Base-by-base conservation (phyloP, 495 filamentous ascomycete species). In the Penicillium fimorum region DNA sequence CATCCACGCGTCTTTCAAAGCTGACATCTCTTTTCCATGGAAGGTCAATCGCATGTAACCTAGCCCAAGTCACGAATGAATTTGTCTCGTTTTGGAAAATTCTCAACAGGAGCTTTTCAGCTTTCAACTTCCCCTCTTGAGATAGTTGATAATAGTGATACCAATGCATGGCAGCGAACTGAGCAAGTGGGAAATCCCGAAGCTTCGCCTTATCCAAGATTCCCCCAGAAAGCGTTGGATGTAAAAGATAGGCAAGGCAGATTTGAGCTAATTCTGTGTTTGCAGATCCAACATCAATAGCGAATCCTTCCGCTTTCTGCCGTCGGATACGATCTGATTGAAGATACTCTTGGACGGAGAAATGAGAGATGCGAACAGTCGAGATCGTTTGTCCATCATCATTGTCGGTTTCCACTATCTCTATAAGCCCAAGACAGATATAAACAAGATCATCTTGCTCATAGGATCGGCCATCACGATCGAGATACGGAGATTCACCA, bases 291-390 rank as follows among this genome's bases (percentile, higher is more conserved):
- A 1, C 24, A 22, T 43, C 1, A 43, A 43, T 22, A 10, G 41
- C 41, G 41, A 43, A 43, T 43, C 15, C 9, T 43, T 43, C 18
- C 17, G 41, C 41, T 24, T 3, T 43, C 41, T 43, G 41, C 1
- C 24, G 0, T 30, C 29, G 0, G 32, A 74, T 67, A 8, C 67
- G 65, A 7, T 70, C 60, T n/a, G 67, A 74, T 50, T 70, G 59
- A 45, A 76, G 68, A 53, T 76, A 76, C 54, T 76, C 71, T 46
- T 70, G 66, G 11, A 75, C 66, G 6, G 74, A 75, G 58, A 70
- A 74, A 57, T 76, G 72, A 18, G 72, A 66, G 25, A 76, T 68
- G 7, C 63, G 67, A 53, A 63, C 59, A 13, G 35, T 56, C 29
- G 29, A 30, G 5, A 30, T 30, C 5, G 1, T 30, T 9, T 30